Evolutionary conservation across 2,329 filamentous ascomycete species (phyloP), one percentile per base, ranked within the genome.

Genomic region (Pestalotiopsis sp.): DNA sequence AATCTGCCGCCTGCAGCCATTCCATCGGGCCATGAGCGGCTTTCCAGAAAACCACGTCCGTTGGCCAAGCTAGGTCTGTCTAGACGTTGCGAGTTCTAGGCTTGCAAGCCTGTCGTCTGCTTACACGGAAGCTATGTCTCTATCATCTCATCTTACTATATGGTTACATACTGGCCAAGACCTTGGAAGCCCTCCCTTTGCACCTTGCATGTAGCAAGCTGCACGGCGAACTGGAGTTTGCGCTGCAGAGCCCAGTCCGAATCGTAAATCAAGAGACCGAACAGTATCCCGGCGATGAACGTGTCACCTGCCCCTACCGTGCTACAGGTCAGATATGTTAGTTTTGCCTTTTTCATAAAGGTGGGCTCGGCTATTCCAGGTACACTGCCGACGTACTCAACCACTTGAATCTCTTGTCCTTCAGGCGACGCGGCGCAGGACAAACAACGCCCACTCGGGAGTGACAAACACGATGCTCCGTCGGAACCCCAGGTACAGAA

Each of bases 251-350:
- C 77, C 87, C 87, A 90, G 71, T 85, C 80, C 9, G 78, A 74
- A 58, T 75, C 72, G 71, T 84, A 84, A 75, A 83, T 86, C 68
- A 86, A 79, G 70, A 92, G 78, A 45, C 83, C 85, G 79, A 90
- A 93, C 63, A 94, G 80, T 78, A 92, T 89, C 69, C 91, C 91
- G 41, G 91, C 92, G 71, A 92, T 88, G 75, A 94, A 94, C 0
- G 92, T 93, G 75, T 94, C 92, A 72, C 92, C 92, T 58, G 92
- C 92, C 67, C 92, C 92, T 70, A 93, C 86, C 5, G 91, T 86
- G 77, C 91, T 93, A 76, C 76, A 73, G 72, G 70, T 70, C 72
- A 68, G 70, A 70, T 72, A 72, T 73, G 71, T 71, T 68, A 69
- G 66, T 64, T 57, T 73, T 68, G 69, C 65, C 45, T 56, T 31